phyloP scores from a whole-genome alignment of 1,139 yeast species.

The Kodamaea suecica region DNA sequence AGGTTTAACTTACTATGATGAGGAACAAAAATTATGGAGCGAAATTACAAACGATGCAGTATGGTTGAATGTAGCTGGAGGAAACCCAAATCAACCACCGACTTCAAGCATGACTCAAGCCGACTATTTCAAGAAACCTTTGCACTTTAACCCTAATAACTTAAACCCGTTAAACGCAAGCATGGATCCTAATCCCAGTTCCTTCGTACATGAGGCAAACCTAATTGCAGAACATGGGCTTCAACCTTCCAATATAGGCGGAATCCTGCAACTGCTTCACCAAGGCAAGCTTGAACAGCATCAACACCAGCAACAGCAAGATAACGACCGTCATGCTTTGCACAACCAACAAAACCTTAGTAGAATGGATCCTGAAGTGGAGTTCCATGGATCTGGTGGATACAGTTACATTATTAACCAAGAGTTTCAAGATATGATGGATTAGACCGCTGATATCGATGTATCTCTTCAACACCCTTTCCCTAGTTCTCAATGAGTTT shows the following conservation, averaged over 20 bases:
- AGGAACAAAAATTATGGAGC: slow-evolving; percentile 68
- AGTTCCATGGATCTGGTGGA: slow-evolving; percentile 19
- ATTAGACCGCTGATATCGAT: slow-evolving; percentile 7
- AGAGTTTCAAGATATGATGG: slow-evolving; percentile 39
- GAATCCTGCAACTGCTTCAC: no score
- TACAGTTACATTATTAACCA: slow-evolving; percentile 40
- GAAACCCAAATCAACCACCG: slow-evolving; percentile 22
- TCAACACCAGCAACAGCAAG: neutral
- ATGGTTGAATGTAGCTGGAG: slow-evolving; percentile 49
- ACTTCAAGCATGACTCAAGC: slow-evolving; percentile 8
- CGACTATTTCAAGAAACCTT: slow-evolving; percentile 10
- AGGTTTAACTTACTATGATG: slow-evolving; percentile 42
- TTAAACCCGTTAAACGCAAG: slow-evolving; percentile 1
- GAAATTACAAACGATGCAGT: slow-evolving; percentile 72
- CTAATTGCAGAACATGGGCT: neutral
- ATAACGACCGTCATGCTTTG: neutral
- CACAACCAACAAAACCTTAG: neutral
- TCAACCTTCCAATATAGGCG: no score
- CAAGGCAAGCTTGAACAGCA: neutral
- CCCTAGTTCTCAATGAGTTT: no score
- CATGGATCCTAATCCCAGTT: neutral
- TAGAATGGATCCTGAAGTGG: slow-evolving; percentile 1
- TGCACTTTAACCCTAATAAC: slow-evolving; percentile 8
- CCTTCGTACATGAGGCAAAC: neutral
- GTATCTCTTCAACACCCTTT: no score